Evolutionary conservation across 495 filamentous ascomycete genomes (phyloP), one percentile per base, ranked within the genome.

Genomic region (Clohesyomyces aquaticus): DNA sequence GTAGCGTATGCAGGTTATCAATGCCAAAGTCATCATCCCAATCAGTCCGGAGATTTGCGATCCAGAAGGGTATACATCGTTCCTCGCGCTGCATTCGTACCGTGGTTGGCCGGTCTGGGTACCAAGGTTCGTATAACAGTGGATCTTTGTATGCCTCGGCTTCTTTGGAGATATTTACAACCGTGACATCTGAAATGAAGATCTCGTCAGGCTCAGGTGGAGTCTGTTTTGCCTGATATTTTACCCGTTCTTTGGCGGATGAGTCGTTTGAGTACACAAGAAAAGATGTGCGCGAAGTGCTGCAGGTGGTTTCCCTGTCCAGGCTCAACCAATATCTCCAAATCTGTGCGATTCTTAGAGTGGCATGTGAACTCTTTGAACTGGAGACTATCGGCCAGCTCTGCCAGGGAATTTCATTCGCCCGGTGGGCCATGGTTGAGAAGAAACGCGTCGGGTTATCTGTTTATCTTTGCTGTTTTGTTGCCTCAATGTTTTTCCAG

Each of bases 211-310:
- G 16, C 11, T 54, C 59, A 1, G 49, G 49, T 3, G 38, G 29
- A 41, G 38, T 55, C 11, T 28, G 14, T 1, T 54, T 38, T n/a
- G 29, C 59, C 12, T 18, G 26, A 27, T 62, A 62, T 8, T 54
- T 46, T 32, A n/a, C 45, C 21, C 59, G 49, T 25, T 62, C 59
- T 22, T 46, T 29, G 8, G 23, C 21, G 26, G 59, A 62, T 28
- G 28, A 53, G 23, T 62, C 48, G 8, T 3, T 21, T 3, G n/a
- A 61, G 19, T 12, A 53, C 16, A 29, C 8, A 14, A 11, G 58
- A 27, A 46, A 61, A 61, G 8, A 61, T 48, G n/a, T 32, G 26
- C 10, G 58, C 48, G 22, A 61, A 61, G 22, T 61, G 58, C 18
- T 53, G 47, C 6, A 61, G 46, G 14, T 61, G 58, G 21, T 52